Percentiles rank a stretch among this genome's conserved stretches.
Conservation (phyloP, 805 yeast species). For the Pichia rugopelliculosa region DNA sequence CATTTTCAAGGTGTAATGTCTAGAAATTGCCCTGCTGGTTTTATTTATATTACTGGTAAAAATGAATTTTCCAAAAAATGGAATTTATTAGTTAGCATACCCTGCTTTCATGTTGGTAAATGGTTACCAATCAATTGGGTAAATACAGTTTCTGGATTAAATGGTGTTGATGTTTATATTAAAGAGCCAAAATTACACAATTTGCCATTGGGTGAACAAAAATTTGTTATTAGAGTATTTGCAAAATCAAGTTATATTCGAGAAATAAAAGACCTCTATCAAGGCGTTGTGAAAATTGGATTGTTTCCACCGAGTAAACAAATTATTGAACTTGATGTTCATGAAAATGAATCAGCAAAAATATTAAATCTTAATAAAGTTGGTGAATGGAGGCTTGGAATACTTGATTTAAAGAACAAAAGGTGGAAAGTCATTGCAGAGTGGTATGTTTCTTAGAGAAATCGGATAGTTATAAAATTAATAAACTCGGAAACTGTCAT, state of each 20-base stretch:
- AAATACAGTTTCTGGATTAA: constrained; percentile 34
- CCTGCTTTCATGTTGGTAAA: constrained; percentile 65
- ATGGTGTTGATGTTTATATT: constrained; percentile 58
- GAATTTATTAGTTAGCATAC: constrained; percentile 66
- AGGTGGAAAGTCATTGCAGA: constrained; percentile 89
- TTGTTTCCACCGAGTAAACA: constrained; percentile 83
- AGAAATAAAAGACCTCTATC: constrained; percentile 13
- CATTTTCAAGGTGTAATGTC: constrained; percentile 81
- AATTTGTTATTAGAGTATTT: constrained; percentile 4
- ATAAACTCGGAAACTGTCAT: not conserved
- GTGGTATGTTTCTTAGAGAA: constrained; percentile 43
- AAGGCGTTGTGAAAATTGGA: constrained; percentile 45
- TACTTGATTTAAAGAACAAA: constrained; percentile 65
- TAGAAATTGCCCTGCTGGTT: constrained; percentile 57
- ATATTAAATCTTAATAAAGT: constrained; percentile 54
- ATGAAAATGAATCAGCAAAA: constrained; percentile 48
- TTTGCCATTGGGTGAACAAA: constrained; percentile 31
- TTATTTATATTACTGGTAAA: constrained; percentile 33
- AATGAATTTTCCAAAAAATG: constrained; percentile 32
- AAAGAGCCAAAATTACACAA: constrained; percentile 74
- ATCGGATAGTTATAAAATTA: constrained; percentile 1
- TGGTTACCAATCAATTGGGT: constrained; percentile 51
- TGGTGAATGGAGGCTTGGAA: constrained; percentile 81
- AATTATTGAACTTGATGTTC: constrained; percentile 49
- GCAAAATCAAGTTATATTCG: not conserved